Evolutionary conservation across 768 basidiomycete species (phyloP), one percentile per base, ranked within the genome.

Genomic region (Lactifluus echinatus): DNA sequence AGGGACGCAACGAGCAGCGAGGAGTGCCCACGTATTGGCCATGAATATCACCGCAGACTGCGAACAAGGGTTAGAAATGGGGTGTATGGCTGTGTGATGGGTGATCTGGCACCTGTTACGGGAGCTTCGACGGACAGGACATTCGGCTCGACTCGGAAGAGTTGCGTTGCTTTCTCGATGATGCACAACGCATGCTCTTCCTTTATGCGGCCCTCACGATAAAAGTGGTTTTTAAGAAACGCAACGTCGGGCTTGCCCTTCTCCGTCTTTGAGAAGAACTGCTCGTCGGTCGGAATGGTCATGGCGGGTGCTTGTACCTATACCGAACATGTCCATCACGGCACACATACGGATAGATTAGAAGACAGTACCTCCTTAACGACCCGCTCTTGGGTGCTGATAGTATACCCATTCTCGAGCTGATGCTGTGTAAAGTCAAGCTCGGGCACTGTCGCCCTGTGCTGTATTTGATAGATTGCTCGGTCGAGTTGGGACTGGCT

Each of bases 301-400:
- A 94, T 93, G 54, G 96, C 94, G 26, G 96, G 95, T 29, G 96
- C 93, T 84, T 98, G 96, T 12, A 98, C 93, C 93, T 97, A 67
- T 47, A 50, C 50, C 53, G 45, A 12, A 19, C 23, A 8, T n/a
- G 15, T 2, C 3, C n/a, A 44, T 40, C 26, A 33, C 49, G 31
- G 29, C 21, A 31, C 37, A 40, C 50, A 48, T 21, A n/a, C 11
- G 14, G 21, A 5, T 29, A n/a, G 14, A 45, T 40, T 15, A 31
- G 21, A 33, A 29, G 37, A 45, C 15, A n/a, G n/a, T 64, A 95
- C 93, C 75, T 98, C 95, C 73, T 97, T 97, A 68, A 97, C 82
- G 33, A 96, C 92, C 63, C 95, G 83, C 72, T 98, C 95, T 65
- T 91, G 90, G 14, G 96, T 98, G 72, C 84, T 89, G 66, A 97